These are phyloP conservation scores for Microbotryum intermedium DNA, from an alignment of 1,284 basidiomycete species.

Conservation along the genomic window DNA sequence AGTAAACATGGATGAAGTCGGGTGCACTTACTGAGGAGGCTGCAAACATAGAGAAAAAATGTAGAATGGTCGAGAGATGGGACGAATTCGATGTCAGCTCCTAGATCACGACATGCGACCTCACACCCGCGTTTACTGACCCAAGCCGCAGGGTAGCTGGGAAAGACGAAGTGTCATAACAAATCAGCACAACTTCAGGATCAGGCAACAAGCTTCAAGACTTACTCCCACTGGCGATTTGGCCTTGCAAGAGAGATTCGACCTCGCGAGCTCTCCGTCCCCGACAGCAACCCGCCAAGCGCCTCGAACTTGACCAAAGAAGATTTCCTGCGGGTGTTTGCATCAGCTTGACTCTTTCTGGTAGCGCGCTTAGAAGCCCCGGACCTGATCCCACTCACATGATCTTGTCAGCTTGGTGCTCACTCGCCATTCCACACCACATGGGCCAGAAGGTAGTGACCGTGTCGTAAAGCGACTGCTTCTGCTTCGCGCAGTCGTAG, in stretches of 20 bases:
- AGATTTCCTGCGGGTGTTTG: constrained; percentile 55
- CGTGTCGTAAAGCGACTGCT: constrained; percentile 88
- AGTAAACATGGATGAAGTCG: background rate
- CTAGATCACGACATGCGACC: too few species aligned
- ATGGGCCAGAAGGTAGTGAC: constrained; percentile 93
- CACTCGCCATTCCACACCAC: constrained; percentile 94
- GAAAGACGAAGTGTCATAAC: constrained; percentile 44
- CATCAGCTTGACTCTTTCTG: background rate
- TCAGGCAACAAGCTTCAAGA: background rate
- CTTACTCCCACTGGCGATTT: constrained; percentile 86
- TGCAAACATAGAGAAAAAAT: background rate
- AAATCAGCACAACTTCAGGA: background rate
- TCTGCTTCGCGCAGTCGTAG: constrained; percentile 83
- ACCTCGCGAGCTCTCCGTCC: constrained; percentile 92
- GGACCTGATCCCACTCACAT: constrained; percentile 52
- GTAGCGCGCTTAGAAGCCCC: background rate
- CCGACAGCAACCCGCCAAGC: constrained; percentile 88
- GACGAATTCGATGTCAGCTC: background rate
- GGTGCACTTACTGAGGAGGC: background rate
- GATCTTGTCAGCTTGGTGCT: constrained; percentile 85
- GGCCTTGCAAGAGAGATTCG: constrained; percentile 90
- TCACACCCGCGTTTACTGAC: constrained; percentile 55
- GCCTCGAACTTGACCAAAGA: constrained; percentile 94
- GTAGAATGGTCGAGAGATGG: background rate
- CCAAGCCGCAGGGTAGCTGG: constrained; percentile 48